A percentile compares a stretch with the other conserved stretches of the same genome.
Evolutionary conservation across 129 eudicot genomes (phyloP).

Genomic region (Solidago caesia): DNA sequence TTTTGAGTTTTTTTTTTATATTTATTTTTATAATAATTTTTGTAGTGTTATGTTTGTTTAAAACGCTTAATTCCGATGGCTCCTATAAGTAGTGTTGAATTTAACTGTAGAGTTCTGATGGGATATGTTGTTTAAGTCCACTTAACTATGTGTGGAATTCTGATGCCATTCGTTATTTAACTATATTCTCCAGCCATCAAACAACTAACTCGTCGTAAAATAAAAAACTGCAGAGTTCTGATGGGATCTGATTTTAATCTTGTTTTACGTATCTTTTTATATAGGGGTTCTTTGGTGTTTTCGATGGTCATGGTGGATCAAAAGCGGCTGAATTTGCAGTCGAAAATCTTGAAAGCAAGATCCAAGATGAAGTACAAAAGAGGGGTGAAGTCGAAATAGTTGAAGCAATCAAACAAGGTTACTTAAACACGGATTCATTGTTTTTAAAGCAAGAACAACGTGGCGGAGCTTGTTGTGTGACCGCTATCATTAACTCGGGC

Average conservation of each 20-base stretch:
- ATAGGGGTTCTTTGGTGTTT: constrained; percentile 90
- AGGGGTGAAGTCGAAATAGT: constrained; percentile 40
- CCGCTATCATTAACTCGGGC: constrained; percentile 66
- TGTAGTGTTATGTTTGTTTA: background rate
- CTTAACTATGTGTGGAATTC: background rate
- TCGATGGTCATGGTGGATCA: constrained; percentile 97
- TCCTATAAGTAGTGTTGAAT: no score
- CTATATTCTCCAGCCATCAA: background rate
- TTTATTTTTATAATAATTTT: background rate
- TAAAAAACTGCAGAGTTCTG: background rate
- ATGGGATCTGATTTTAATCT: constrained; percentile 14
- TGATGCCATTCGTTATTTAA: background rate
- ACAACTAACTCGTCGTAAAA: no score
- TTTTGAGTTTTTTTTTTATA: background rate
- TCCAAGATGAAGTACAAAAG: constrained; percentile 46
- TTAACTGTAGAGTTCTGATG: background rate
- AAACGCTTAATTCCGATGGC: no score
- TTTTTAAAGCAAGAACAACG: constrained; percentile 56
- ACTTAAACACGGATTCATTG: constrained; percentile 61
- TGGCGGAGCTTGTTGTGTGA: constrained; percentile 87
- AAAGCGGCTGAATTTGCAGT: constrained; percentile 88
- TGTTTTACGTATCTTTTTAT: constrained; percentile 7
- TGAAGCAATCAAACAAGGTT: constrained; percentile 62
- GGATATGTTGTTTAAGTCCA: background rate
- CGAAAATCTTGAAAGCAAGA: constrained; percentile 53